A percentile compares a stretch with the other conserved stretches of the same genome.
phyloP scores from a whole-genome alignment of 148 eudicot species.

The Heliamphora exappendiculata region DNA sequence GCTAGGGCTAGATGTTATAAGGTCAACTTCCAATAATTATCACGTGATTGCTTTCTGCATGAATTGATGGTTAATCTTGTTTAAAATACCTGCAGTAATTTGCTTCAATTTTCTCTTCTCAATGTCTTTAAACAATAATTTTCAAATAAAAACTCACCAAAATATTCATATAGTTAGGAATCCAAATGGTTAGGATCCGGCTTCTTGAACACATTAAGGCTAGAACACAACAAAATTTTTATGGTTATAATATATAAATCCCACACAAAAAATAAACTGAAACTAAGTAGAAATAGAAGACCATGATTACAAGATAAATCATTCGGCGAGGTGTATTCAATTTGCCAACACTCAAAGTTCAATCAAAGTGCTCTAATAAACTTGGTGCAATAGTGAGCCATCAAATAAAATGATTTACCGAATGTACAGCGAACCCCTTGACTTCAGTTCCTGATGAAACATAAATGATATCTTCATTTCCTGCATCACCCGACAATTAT shows the following conservation, averaged over 20 bases:
- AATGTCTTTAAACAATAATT: too few species aligned
- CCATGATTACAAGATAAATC: neutral
- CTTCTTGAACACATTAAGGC: neutral
- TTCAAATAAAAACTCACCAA: too few species aligned
- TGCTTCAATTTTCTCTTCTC: neutral
- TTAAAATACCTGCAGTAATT: neutral
- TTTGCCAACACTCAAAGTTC: neutral
- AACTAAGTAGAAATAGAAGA: neutral
- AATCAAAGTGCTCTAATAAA: slow-evolving; percentile 8
- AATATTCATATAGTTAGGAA: too few species aligned
- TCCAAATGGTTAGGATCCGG: neutral
- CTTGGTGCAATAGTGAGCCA: neutral
- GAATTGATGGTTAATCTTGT: neutral
- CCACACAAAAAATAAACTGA: neutral
- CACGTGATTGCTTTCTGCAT: neutral
- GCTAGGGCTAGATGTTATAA: neutral
- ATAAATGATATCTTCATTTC: slow-evolving; percentile 72
- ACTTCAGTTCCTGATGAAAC: slow-evolving; percentile 69
- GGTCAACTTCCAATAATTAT: neutral
- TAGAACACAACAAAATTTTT: neutral
- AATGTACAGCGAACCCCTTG: slow-evolving; percentile 64
- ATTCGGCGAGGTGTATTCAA: neutral
- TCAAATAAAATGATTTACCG: slow-evolving; percentile 38
- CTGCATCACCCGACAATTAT: slow-evolving; percentile 38
- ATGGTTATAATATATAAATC: neutral